phyloP scores from a whole-genome alignment of 2,329 filamentous ascomycete genomes.

The Anthostomella pinea region DNA sequence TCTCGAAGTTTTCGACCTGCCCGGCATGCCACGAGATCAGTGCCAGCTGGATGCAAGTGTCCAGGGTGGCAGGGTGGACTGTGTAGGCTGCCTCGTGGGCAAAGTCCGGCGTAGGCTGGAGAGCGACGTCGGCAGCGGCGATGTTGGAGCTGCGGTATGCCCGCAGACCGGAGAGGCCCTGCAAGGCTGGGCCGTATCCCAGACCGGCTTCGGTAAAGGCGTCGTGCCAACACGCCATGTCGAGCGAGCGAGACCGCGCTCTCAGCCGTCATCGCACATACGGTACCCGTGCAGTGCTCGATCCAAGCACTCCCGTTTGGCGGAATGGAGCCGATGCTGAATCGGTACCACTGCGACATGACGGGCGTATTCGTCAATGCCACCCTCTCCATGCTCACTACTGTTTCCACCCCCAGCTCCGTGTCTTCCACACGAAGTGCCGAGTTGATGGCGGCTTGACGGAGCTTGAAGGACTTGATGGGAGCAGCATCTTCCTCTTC shows the following conservation, averaged over 20 bases:
- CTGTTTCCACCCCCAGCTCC: constrained; percentile 10
- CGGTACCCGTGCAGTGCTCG: constrained; percentile 7
- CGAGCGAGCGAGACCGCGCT: constrained; percentile 7
- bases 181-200: constrained; percentile 8
- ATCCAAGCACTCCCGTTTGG: constrained; percentile 6
- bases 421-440: constrained; percentile 8
- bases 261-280: neutral
- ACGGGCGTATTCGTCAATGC: neutral
- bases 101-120: constrained; percentile 3
- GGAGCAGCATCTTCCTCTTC: constrained; percentile 3
- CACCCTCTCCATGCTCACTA: constrained; percentile 11
- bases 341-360: constrained; percentile 9
- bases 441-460: constrained; percentile 8
- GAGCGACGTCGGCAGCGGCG: constrained; percentile 4
- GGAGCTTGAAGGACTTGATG: constrained; percentile 11
- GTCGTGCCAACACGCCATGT: constrained; percentile 8
- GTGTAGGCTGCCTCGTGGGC: constrained; percentile 5
- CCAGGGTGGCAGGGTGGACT: constrained; percentile 9
- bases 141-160: constrained; percentile 2
- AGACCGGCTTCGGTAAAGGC: constrained; percentile 5
- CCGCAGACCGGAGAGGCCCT: constrained; percentile 5
- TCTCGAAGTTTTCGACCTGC: constrained; percentile 7
- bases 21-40: constrained; percentile 9
- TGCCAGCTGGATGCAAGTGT: constrained; percentile 7
- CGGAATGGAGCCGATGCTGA: constrained; percentile 9